phyloP scores from a whole-genome alignment of 169 alveolate species.

The Toxoplasma gondii region DNA sequence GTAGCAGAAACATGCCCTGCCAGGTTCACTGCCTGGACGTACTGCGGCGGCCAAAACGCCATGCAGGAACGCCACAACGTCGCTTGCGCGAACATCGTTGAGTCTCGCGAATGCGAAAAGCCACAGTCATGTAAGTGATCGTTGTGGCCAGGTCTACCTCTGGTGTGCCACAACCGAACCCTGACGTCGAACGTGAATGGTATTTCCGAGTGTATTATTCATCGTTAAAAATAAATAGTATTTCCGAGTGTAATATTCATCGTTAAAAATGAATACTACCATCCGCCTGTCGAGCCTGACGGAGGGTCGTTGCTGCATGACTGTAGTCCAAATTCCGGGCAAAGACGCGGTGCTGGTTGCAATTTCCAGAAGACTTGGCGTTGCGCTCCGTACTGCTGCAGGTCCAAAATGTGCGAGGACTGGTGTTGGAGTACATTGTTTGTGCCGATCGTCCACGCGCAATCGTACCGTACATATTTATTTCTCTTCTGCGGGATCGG shows the following conservation, averaged over 20 bases:
- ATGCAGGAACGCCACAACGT: constrained; percentile 34
- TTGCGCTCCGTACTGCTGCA: too few relatives aligned
- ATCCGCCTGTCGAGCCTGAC: background rate
- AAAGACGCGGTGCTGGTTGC: too few relatives aligned
- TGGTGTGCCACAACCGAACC: too few relatives aligned
- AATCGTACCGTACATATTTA: too few relatives aligned
- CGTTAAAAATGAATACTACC: background rate
- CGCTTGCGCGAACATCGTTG: background rate
- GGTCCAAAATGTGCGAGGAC: too few relatives aligned
- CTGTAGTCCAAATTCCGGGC: too few relatives aligned
- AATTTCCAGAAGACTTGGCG: too few relatives aligned
- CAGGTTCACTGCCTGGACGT: background rate
- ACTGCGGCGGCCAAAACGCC: background rate
- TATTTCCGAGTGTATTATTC: background rate
- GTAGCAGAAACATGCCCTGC: background rate
- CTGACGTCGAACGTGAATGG: background rate
- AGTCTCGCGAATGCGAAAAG: background rate
- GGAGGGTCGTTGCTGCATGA: too few relatives aligned
- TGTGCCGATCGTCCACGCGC: background rate
- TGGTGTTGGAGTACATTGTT: too few relatives aligned
- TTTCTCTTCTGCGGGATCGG: too few relatives aligned
- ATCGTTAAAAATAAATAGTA: background rate
- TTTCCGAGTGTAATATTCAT: background rate
- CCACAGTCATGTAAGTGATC: background rate
- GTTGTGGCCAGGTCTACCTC: background rate